Base-by-base conservation (phyloP, 441 rosid genomes). In the Jatropha podagrica region DNA sequence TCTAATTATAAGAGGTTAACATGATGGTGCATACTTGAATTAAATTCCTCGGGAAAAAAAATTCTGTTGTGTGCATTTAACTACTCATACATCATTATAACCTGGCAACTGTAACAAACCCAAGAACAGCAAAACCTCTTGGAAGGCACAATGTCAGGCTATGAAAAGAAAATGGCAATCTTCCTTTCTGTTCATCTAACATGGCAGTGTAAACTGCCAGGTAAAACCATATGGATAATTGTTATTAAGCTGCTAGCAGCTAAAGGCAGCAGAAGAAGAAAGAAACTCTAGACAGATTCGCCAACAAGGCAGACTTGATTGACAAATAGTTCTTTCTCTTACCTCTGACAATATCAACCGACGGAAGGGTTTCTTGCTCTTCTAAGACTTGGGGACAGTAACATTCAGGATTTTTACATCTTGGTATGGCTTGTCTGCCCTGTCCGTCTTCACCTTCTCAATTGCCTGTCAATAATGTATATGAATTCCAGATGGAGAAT, bases 381-480 rank as follows among this genome's bases (percentile, higher is more conserved):
- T 38, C 81, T 85, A 95, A 18, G 88, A 86, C 85, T 90, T 94
- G 10, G 99, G 98, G 11, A 92, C 91, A 3, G 97, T 92, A 74
- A 96, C 96, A 42, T 88, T 94, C 71, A 94, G 82, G 69, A 94
- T 91, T 86, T 96, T 96, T 15, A 96, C 92, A 81, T 96, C 98
- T 83, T 94, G 97, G 82, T 85, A 89, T 40, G 99, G 98, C 82
- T 81, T 87, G 75, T 96, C 99, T 56, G 77, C 85, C 78, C 83
- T 92, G 83, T 96, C 99, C 26, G 98, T 92, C 90, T 95, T 95
- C 85, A 94, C 97, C 87, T 94, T 96, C 91, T 94, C 99, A 76
- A 92, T 90, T 17, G 81, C 94, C 97, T 96, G 93, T 37, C 73
- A 80, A 78, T 65, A 79, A 37, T 14, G 18, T 2, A 6, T 42